Evolutionary conservation across 2,329 filamentous ascomycete species (phyloP).

Genomic region (Fusarium sp.): DNA sequence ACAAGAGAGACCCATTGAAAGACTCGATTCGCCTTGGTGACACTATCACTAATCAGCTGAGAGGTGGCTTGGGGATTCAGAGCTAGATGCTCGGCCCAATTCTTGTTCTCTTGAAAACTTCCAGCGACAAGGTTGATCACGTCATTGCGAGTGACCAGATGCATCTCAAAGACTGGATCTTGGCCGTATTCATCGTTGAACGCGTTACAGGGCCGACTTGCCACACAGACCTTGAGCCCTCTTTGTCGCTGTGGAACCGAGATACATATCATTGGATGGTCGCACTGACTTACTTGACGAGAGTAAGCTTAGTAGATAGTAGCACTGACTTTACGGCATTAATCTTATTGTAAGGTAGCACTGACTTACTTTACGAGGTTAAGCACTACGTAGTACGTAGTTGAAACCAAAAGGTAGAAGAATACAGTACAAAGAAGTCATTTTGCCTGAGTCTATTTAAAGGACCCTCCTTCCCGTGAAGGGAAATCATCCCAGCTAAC

Average conservation of each 20-base stretch:
- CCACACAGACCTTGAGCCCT: background rate
- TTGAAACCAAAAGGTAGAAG: background rate
- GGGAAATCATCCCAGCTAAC: background rate
- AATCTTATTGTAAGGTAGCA: background rate
- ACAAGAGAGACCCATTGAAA: background rate
- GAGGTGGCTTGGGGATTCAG: background rate
- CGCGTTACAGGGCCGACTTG: background rate
- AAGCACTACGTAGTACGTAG: background rate
- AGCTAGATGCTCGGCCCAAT: background rate
- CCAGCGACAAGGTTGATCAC: background rate
- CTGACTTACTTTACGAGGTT: background rate
- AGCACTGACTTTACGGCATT: background rate
- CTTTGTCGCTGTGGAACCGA: background rate
- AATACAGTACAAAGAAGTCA: background rate
- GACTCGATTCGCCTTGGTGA: background rate
- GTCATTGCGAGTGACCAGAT: background rate
- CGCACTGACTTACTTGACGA: background rate
- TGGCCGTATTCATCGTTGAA: background rate
- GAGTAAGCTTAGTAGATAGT: background rate
- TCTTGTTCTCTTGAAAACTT: background rate
- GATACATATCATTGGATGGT: background rate
- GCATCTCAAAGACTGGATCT: background rate
- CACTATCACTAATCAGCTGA: background rate
- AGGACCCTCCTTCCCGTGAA: background rate
- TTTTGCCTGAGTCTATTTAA: background rate